These are phyloP conservation scores for Candida sakaeoensis DNA, from an alignment of 805 yeast species.

Conservation along the genomic window DNA sequence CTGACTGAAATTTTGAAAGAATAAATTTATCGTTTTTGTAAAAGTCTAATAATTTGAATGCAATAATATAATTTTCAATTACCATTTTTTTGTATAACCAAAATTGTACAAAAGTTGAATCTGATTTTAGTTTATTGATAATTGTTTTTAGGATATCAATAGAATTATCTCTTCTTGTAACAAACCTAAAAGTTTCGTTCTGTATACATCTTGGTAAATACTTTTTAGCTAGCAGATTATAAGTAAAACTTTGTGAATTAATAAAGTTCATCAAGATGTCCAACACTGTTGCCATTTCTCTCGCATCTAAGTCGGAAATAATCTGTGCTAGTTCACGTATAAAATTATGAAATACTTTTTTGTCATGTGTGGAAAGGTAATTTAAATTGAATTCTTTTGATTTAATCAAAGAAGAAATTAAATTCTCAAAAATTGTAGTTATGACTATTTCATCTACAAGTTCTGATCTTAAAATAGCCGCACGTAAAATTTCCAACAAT, in stretches of 20 bases:
- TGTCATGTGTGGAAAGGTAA: not conserved
- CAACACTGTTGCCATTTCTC: constrained; percentile 15
- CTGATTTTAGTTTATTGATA: not conserved
- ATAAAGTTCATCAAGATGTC: constrained; percentile 2
- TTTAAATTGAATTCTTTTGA: constrained; percentile 1
- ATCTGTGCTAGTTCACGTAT: constrained; percentile 28
- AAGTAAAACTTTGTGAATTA: not conserved
- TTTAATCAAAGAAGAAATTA: not conserved
- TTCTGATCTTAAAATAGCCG: constrained; percentile 3
- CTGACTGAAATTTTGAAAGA: constrained; percentile 17
- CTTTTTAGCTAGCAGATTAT: constrained; percentile 1
- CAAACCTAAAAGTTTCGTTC: constrained; percentile 9
- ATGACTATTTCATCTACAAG: constrained; percentile 5
- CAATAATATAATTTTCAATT: constrained; percentile 22
- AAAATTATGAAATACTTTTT: constrained; percentile 18
- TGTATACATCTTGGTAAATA: constrained; percentile 3
- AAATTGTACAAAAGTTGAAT: not conserved
- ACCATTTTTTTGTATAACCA: constrained; percentile 24
- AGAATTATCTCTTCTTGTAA: constrained; percentile 10
- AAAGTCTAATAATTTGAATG: constrained; percentile 21
- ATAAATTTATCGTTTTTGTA: constrained; percentile 18
- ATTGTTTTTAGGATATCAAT: not conserved
- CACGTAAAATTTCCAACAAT: constrained; percentile 10
- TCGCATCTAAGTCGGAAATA: constrained; percentile 19
- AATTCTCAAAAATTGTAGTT: constrained; percentile 1